Evolutionary conservation across 805 yeast species (phyloP).

Genomic region (Suhomyces emberorum): DNA sequence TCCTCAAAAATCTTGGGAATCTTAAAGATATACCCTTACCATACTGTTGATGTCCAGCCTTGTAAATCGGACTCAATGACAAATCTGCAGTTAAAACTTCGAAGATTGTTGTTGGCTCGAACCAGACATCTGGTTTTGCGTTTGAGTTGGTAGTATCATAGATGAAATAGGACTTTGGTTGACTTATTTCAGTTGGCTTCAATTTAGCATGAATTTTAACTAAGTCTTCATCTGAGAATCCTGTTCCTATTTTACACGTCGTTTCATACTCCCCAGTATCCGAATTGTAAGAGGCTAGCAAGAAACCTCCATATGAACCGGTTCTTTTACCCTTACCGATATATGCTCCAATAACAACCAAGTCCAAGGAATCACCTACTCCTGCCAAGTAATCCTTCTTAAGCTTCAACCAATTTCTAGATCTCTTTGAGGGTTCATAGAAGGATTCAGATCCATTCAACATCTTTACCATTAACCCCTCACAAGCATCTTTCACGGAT

Average conservation of each 20-base stretch:
- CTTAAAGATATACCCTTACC: slow-evolving; percentile 85
- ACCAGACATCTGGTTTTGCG: slow-evolving; percentile 90
- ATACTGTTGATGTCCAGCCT: slow-evolving; percentile 69
- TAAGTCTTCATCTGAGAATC: slow-evolving; percentile 84
- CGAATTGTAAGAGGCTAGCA: slow-evolving; percentile 84
- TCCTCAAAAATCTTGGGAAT: slow-evolving; percentile 80
- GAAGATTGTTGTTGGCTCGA: slow-evolving; percentile 79
- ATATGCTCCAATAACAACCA: slow-evolving; percentile 92
- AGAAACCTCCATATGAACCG: slow-evolving; percentile 91
- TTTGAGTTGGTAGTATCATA: slow-evolving; percentile 59
- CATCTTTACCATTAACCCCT: slow-evolving; percentile 94
- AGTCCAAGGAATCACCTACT: slow-evolving; percentile 91
- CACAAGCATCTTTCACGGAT: slow-evolving; percentile 86
- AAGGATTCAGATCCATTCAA: slow-evolving; percentile 74
- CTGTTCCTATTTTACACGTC: slow-evolving; percentile 96
- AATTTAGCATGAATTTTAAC: slow-evolving; percentile 56
- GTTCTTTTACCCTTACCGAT: slow-evolving; percentile 93
- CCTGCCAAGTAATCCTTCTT: slow-evolving; percentile 95
- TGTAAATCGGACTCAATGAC: slow-evolving; percentile 83
- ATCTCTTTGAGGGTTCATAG: slow-evolving; percentile 93
- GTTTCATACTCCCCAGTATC: slow-evolving; percentile 93
- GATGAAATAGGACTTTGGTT: slow-evolving; percentile 65
- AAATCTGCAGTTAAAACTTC: slow-evolving; percentile 92
- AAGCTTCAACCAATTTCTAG: slow-evolving; percentile 91
- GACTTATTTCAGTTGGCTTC: slow-evolving; percentile 60